Evolutionary conservation across 805 yeast genomes (phyloP), one percentile per base, ranked within the genome.

Genomic region (Lachancea meyersii): DNA sequence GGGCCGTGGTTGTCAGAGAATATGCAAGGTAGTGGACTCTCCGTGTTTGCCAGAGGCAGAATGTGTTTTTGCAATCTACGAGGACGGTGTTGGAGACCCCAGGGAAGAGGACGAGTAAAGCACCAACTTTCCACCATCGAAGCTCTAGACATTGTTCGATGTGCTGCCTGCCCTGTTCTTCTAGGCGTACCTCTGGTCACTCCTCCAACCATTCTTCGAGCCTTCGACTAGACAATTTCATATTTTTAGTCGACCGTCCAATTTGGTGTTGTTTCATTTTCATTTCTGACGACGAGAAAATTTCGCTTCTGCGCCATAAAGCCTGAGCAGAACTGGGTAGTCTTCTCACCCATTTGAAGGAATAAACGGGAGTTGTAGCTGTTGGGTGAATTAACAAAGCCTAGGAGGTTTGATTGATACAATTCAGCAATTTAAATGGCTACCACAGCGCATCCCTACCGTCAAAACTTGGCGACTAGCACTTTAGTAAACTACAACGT

Each of bases 11-110:
- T 94, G 87, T 52, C 89, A 86, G 58, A 82, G 98, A 71, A 80
- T 86, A 20, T 93, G 97, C 69, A 88, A 87, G 64, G 85, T 93
- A 36, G 88, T 86, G 54, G 98, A 93, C 62, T 86, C 96, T 47
- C 98, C 98, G 3, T 89, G 97, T 58, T 70, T 93, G 47, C 97
- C 98, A 0, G 97, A 93, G 60, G 80, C 93, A 41, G 97, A 93
- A 54, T 85, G 96, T 55, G 82, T 86, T 6, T 91, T 93, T 69
- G 97, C 96, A 4, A 86, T 93, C 48, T 93, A 89, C 60, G 96
- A 87, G 61, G 96, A 91, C 55, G 98, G 98, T 47, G 81, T 93
- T 50, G 96, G 95, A 44, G 98, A 93, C 68, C 97, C 97, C 38
- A 78, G 82, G 51, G 86, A 84, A 16, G 93, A 84, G 39, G 91